phyloP scores from a whole-genome alignment of 2,329 filamentous ascomycete genomes.

The Trichophyton simii region DNA sequence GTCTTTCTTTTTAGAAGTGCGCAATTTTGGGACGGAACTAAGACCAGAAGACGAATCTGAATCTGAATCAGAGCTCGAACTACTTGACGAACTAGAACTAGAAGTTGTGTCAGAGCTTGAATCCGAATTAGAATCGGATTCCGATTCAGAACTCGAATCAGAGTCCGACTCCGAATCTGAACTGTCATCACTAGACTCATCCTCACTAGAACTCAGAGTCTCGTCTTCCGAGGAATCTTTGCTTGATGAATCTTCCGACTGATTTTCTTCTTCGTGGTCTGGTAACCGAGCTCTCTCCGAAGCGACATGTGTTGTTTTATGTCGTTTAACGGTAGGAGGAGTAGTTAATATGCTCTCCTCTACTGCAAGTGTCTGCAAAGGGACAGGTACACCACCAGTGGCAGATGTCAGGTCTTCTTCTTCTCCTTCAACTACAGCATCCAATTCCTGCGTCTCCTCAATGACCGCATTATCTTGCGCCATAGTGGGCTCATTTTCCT shows the following conservation, averaged over 20 bases:
- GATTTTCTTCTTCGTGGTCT: slow-evolving; percentile 17
- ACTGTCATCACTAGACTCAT: slow-evolving; percentile 6
- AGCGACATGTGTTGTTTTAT: not conserved
- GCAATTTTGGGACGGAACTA: not conserved
- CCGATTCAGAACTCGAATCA: not conserved
- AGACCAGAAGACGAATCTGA: slow-evolving; percentile 8
- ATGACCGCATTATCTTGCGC: not conserved
- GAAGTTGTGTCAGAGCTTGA: not conserved
- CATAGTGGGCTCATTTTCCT: not conserved
- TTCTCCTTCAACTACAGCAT: not conserved
- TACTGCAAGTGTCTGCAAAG: not conserved
- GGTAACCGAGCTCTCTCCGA: not conserved
- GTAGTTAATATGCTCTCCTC: not conserved
- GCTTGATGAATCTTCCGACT: not conserved
- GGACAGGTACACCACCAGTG: not conserved
- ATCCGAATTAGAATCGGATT: slow-evolving; percentile 8
- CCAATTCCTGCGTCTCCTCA: not conserved
- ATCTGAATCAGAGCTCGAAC: slow-evolving; percentile 16
- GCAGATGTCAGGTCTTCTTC: not conserved
- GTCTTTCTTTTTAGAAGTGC: slow-evolving; percentile 16
- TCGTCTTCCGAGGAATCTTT: slow-evolving; percentile 12
- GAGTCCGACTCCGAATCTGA: not conserved
- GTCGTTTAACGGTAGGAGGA: not conserved
- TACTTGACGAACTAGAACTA: not conserved
- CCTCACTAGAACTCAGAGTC: slow-evolving; percentile 12